Evolutionary conservation across 2,329 filamentous ascomycete species (phyloP).

Genomic region (Sphaceloma murrayae): DNA sequence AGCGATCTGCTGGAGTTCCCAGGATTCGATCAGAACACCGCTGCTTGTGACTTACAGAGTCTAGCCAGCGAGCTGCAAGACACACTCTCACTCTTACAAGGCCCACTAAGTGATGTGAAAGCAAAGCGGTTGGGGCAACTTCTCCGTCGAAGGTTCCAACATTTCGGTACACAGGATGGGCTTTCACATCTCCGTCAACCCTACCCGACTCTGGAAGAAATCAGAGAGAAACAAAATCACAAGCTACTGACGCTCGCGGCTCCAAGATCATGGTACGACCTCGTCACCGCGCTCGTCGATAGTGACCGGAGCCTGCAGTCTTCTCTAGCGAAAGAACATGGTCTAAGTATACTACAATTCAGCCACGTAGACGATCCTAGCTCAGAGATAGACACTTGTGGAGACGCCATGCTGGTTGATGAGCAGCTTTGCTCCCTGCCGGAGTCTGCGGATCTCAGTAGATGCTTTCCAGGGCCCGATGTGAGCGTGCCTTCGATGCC

Average conservation of each 20-base stretch:
- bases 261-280: background rate
- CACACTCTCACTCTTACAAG: constrained; percentile 44
- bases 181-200: background rate
- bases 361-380: too few species aligned
- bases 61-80: constrained; percentile 46
- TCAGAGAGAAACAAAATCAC: background rate
- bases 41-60: constrained; percentile 41
- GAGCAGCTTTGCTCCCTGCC: constrained; percentile 3
- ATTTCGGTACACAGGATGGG: background rate
- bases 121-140: constrained; percentile 42
- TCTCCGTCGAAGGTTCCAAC: constrained; percentile 25
- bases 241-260: background rate
- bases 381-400: too few species aligned
- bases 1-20: constrained; percentile 47
- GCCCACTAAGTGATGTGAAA: constrained; percentile 41
- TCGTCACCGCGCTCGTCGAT: background rate
- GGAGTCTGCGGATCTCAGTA: constrained; percentile 20
- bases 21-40: constrained; percentile 48
- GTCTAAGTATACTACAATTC: constrained; percentile 1
- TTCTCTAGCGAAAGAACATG: background rate
- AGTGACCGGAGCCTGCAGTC: background rate
- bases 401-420: constrained; percentile 9
- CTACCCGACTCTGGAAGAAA: constrained; percentile 8
- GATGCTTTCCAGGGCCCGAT: constrained; percentile 29
- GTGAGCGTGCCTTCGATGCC: constrained; percentile 24